Conservation (phyloP, 495 filamentous ascomycete genomes). For the Aspergillus cristatus region DNA sequence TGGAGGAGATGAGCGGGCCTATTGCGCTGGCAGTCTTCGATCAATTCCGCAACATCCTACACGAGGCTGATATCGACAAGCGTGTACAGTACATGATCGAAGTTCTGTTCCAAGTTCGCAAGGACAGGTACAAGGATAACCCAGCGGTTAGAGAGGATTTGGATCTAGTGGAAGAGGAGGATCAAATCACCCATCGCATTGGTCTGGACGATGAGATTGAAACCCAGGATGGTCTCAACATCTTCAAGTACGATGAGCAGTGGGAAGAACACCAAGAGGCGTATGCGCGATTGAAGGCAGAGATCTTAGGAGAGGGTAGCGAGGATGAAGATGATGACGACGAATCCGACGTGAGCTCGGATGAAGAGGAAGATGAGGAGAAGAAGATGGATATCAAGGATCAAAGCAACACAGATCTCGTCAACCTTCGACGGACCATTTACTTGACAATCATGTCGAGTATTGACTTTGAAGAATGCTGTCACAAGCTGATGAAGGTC, state of each 20-base stretch:
- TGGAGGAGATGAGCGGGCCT: constrained; percentile 84
- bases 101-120: constrained; percentile 91
- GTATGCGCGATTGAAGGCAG: constrained; percentile 80
- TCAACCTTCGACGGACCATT: constrained; percentile 87
- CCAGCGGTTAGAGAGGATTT: constrained; percentile 84
- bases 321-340: constrained; percentile 68
- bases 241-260: constrained; percentile 88
- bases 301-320: constrained; percentile 88
- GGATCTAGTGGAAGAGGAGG: constrained; percentile 92
- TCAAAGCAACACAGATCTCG: constrained; percentile 88
- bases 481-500: constrained; percentile 91
- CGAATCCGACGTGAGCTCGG: constrained; percentile 62
- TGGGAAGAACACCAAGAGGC: constrained; percentile 87
- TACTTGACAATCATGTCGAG: constrained; percentile 96
- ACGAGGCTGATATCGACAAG: constrained; percentile 94
- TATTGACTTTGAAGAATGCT: constrained; percentile 89
- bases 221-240: constrained; percentile 74
- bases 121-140: constrained; percentile 94
- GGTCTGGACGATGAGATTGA: constrained; percentile 75
- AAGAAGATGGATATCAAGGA: constrained; percentile 88
- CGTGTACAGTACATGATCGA: constrained; percentile 98
- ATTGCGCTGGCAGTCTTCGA: constrained; percentile 89
- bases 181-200: constrained; percentile 85
- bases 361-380: constrained; percentile 74
- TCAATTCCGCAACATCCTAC: constrained; percentile 87